These are phyloP conservation scores for Raphanus raphanistrum DNA, from an alignment of 345 rosid genomes.

Conservation along the genomic window DNA sequence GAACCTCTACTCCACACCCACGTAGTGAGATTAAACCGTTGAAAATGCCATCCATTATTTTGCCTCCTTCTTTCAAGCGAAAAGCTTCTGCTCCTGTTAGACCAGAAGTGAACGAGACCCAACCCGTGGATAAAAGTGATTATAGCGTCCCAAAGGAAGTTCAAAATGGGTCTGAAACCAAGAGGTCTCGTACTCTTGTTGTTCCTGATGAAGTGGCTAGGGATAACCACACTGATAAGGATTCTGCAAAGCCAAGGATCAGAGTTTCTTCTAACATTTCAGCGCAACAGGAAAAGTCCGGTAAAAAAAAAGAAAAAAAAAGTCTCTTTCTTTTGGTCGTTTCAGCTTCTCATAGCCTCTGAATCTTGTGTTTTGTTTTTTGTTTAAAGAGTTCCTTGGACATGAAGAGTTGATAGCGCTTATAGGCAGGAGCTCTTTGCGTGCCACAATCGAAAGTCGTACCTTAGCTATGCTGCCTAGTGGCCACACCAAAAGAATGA, in stretches of 20 bases:
- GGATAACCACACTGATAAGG: conserved; percentile 14
- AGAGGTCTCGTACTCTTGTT: conserved; percentile 26
- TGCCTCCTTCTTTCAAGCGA: conserved; percentile 39
- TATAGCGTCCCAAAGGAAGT: neutral
- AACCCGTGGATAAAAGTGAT: conserved; percentile 19
- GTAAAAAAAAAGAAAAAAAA: neutral
- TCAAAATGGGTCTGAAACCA: conserved; percentile 6
- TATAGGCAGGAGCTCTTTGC: conserved; percentile 42
- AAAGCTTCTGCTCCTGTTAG: conserved; percentile 23
- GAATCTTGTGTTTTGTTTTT: neutral
- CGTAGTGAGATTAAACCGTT: neutral
- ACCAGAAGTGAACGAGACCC: conserved; percentile 20
- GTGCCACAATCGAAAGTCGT: conserved; percentile 31
- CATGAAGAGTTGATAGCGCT: conserved; percentile 43
- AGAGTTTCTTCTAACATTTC: conserved; percentile 22
- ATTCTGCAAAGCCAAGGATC: conserved; percentile 18
- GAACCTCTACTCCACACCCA: conserved; percentile 10
- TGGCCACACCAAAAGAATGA: conserved; percentile 40
- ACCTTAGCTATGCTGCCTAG: conserved; percentile 37
- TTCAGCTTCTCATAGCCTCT: conserved; percentile 16
- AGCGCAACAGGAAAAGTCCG: conserved; percentile 25
- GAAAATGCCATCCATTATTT: conserved; percentile 31
- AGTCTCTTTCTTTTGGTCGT: conserved; percentile 6
- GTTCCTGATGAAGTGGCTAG: conserved; percentile 25
- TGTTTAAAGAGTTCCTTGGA: conserved; percentile 30